Evolutionary conservation across 73 alveolate species (phyloP).

Genomic region (Paramecium octaurelia): DNA sequence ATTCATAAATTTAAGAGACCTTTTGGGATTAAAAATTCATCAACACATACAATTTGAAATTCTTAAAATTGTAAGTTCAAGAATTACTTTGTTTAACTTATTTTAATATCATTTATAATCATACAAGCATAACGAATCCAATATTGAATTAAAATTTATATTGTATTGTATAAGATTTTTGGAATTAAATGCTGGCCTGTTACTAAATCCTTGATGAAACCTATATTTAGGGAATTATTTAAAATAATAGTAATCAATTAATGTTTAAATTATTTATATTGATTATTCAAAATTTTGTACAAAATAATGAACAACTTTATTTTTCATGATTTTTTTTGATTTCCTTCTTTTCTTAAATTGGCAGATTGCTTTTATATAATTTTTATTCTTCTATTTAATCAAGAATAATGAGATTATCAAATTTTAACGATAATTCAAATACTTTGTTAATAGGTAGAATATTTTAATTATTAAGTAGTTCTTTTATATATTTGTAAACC

Average conservation of each 20-base stretch:
- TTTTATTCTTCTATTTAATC: not conserved
- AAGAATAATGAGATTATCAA: not conserved
- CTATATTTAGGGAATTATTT: not conserved
- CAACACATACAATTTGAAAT: no score
- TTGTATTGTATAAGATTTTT: no score
- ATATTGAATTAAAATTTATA: no score
- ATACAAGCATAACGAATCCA: no score
- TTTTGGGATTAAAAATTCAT: no score
- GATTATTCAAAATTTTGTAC: not conserved
- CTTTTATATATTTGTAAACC: not conserved
- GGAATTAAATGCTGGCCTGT: no score
- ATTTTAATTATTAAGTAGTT: not conserved
- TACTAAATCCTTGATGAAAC: no score
- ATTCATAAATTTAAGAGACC: no score
- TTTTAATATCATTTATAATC: no score
- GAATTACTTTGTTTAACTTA: no score
- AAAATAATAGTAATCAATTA: not conserved
- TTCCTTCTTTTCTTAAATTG: not conserved
- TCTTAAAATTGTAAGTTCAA: no score
- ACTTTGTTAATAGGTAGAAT: not conserved
- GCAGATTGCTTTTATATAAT: not conserved
- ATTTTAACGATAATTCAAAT: not conserved
- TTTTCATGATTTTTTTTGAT: not conserved
- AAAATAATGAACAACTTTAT: not conserved
- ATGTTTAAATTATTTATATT: not conserved